Evolutionary conservation across 306 rosid genomes (phyloP), one percentile per base, ranked within the genome.

Genomic region (Glycyrrhiza uralensis): DNA sequence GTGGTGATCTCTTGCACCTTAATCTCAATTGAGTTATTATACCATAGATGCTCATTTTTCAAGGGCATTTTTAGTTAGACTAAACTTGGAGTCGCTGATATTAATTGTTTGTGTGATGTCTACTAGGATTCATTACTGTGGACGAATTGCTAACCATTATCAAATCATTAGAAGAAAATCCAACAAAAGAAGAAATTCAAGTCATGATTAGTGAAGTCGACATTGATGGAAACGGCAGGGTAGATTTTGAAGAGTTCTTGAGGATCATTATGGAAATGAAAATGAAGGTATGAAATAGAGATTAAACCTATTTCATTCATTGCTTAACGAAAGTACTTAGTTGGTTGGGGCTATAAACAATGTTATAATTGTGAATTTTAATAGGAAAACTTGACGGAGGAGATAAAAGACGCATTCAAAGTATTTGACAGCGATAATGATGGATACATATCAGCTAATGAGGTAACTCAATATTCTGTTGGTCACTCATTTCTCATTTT

Each of bases 371-470:
- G 10, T 47, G 14, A 41, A 63, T 62, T 82, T 33, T 26, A 24
- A 70, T 32, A 83, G 87, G 84, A 83, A 71, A 79, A 60, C 71
- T 2, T 59, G 66, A 39, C 19, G 2, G 97, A 89, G 80, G 97
- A 92, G 72, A 85, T 87, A 7, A 92, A 80, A 80, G 96, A 89
- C 68, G 90, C 96, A 18, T 92, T 92, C 75, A 87, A 89, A 85
- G 94, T 92, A 18, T 87, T 92, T 69, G 96, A 92, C 52, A 88
- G 92, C 35, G 84, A 92, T 74, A 90, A 87, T 23, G 92, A 92
- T 80, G 97, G 97, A 45, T 92, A 79, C 55, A 92, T 92, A 75
- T 87, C 96, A 14, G 87, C 94, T 15, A 23, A 4, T 33, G 96
- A 92, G 96, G 97, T 91, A 66, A 72, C 22, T 11, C 18, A 75